A percentile compares a stretch with the other conserved stretches of the same genome.
These are phyloP conservation scores for Mycena sp. DNA, from an alignment of 1,284 basidiomycete genomes.

Conservation along the genomic window DNA sequence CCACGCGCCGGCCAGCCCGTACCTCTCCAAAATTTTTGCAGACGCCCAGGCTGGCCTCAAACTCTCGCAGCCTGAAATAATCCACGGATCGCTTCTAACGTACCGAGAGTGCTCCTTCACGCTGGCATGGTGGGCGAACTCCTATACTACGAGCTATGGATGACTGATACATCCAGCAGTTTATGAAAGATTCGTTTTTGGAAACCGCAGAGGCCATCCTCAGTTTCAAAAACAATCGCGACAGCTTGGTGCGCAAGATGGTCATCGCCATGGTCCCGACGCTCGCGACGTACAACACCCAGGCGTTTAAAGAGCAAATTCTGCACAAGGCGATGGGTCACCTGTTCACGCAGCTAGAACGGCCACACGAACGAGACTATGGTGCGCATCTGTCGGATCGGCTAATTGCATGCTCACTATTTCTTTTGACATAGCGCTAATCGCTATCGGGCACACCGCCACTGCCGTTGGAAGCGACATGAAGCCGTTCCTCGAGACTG, in stretches of 20 bases:
- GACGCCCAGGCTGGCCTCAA: slow-evolving; percentile 82
- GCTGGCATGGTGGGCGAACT: slow-evolving; percentile 68
- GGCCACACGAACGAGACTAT: slow-evolving; percentile 89
- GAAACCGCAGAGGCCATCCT: slow-evolving; percentile 83
- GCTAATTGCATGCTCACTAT: neutral
- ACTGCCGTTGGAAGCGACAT: slow-evolving; percentile 94
- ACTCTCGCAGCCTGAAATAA: slow-evolving; percentile 72
- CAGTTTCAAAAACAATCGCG: slow-evolving; percentile 75
- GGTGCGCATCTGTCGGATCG: neutral
- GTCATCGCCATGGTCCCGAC: slow-evolving; percentile 85
- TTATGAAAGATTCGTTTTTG: slow-evolving; percentile 80
- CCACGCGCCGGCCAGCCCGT: slow-evolving; percentile 41
- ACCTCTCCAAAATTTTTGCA: slow-evolving; percentile 73
- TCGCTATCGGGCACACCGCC: slow-evolving; percentile 96
- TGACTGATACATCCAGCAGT: slow-evolving; percentile 50
- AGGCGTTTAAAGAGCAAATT: slow-evolving; percentile 85
- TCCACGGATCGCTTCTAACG: slow-evolving; percentile 84
- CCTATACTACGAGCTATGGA: neutral
- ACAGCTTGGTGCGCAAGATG: slow-evolving; percentile 78
- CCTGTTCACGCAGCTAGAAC: slow-evolving; percentile 88
- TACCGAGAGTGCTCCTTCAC: slow-evolving; percentile 83
- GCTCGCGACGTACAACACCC: slow-evolving; percentile 79
- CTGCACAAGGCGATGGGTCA: slow-evolving; percentile 94
- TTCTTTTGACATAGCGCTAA: slow-evolving; percentile 67
- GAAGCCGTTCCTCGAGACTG: slow-evolving; percentile 94